Evolutionary conservation across 1,139 yeast species (phyloP).

Genomic region (Pichia sp.): DNA sequence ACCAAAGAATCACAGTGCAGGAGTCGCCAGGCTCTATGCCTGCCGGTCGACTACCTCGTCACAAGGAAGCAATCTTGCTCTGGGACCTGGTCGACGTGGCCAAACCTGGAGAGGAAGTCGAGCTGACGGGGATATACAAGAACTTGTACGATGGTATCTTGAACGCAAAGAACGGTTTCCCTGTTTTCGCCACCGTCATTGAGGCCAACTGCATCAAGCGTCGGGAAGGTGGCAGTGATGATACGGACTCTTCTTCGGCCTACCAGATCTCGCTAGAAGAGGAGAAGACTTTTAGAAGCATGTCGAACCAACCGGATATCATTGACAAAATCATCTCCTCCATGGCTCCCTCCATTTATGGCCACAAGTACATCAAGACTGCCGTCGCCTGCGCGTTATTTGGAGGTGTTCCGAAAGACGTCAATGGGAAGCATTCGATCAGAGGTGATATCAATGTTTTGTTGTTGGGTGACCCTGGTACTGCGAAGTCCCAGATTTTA

Average conservation of each 20-base stretch:
- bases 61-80: conserved; percentile 82
- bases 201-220: conserved; percentile 87
- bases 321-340: conserved; percentile 84
- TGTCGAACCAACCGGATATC: conserved; percentile 72
- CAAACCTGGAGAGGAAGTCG: conserved; percentile 96
- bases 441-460: conserved; percentile 97
- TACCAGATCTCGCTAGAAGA: conserved; percentile 86
- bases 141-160: conserved; percentile 89
- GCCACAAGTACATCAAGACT: conserved; percentile 89
- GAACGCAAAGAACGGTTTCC: conserved; percentile 95
- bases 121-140: conserved; percentile 88
- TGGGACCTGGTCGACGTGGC: conserved; percentile 93
- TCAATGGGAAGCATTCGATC: conserved; percentile 89
- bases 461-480: conserved; percentile 96
- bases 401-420: conserved; percentile 94
- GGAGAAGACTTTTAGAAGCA: conserved; percentile 74
- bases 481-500: conserved; percentile 94
- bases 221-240: conserved; percentile 51
- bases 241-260: conserved; percentile 41
- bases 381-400: conserved; percentile 91
- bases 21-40: conserved; percentile 98
- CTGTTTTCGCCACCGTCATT: conserved; percentile 90
- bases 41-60: conserved; percentile 96
- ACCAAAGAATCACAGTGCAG: conserved; percentile 88
- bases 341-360: conserved; percentile 96